phyloP scores from a whole-genome alignment of 129 eudicot genomes.

The carrot (Daucus carota) region DNA sequence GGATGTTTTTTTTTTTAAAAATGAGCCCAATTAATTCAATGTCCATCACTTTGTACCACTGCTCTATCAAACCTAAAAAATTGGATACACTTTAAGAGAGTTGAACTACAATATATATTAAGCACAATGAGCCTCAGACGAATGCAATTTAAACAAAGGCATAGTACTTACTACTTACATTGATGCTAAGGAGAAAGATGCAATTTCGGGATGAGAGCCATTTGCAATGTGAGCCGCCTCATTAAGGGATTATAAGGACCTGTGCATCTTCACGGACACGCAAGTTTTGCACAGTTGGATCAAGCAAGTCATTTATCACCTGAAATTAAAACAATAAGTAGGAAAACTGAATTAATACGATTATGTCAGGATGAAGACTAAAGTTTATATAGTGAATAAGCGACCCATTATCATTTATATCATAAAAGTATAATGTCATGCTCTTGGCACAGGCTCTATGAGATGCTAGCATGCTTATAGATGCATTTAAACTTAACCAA shows the following conservation, averaged over 20 bases:
- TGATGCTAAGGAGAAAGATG: slow-evolving; percentile 67
- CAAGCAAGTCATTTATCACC: slow-evolving; percentile 98
- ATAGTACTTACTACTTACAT: slow-evolving; percentile 33
- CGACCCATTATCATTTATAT: background rate
- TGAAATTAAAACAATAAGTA: slow-evolving; percentile 28
- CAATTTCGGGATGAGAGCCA: slow-evolving; percentile 84
- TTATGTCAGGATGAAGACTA: background rate
- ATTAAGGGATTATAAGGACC: slow-evolving; percentile 57
- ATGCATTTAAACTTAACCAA: background rate
- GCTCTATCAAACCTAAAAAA: too few relatives aligned
- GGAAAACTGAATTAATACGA: background rate
- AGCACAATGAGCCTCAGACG: background rate
- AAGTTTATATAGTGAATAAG: background rate
- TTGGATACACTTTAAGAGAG: too few relatives aligned
- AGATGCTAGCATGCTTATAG: background rate
- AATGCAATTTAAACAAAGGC: background rate
- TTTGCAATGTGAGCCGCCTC: slow-evolving; percentile 89
- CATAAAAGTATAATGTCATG: slow-evolving; percentile 14
- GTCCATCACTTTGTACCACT: too few relatives aligned
- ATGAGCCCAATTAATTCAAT: too few relatives aligned
- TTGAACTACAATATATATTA: too few relatives aligned
- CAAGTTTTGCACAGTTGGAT: slow-evolving; percentile 96
- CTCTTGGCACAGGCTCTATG: background rate
- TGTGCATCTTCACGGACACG: slow-evolving; percentile 99
- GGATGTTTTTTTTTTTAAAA: too few relatives aligned